Percentiles rank a stretch among this genome's conserved stretches.
Evolutionary conservation across 2,329 filamentous ascomycete species (phyloP).

Genomic region (Emergomyces africanus): DNA sequence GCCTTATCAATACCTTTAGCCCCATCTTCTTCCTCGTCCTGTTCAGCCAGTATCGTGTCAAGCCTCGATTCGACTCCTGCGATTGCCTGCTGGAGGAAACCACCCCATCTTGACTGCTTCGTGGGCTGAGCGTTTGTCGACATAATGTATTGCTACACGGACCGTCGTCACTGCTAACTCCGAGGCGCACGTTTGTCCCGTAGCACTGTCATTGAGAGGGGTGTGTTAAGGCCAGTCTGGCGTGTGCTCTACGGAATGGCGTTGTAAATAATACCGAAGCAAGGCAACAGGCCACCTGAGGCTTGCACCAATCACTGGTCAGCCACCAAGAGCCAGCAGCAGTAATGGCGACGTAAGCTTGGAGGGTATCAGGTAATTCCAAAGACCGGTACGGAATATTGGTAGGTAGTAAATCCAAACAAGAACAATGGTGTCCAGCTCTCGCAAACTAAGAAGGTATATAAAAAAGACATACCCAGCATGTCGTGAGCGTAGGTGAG

Average conservation of each 20-base stretch:
- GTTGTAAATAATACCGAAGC: not conserved
- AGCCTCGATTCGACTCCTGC: slow-evolving; percentile 87
- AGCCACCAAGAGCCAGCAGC: not conserved
- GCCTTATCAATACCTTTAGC: slow-evolving; percentile 15
- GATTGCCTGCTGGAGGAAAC: slow-evolving; percentile 77
- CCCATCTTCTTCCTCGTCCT: slow-evolving; percentile 41
- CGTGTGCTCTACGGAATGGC: not conserved
- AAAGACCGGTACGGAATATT: not conserved
- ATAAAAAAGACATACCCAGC: not conserved
- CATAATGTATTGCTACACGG: slow-evolving; percentile 5
- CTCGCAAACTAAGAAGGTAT: not conserved
- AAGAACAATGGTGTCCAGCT: not conserved
- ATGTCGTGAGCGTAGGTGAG: not conserved
- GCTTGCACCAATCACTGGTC: not conserved
- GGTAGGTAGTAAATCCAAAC: not conserved
- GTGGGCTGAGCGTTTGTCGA: slow-evolving; percentile 6
- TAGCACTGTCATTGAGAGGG: not conserved
- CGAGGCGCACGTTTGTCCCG: not conserved
- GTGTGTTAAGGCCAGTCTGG: not conserved
- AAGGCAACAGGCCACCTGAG: not conserved
- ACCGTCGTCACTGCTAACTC: not conserved
- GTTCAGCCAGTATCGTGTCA: slow-evolving; percentile 80
- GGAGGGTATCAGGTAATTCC: not conserved
- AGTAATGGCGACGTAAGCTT: not conserved
- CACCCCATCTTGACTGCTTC: slow-evolving; percentile 53